These are phyloP conservation scores for Diatrype stigma DNA, from an alignment of 2,329 filamentous ascomycete species.

Conservation along the genomic window DNA sequence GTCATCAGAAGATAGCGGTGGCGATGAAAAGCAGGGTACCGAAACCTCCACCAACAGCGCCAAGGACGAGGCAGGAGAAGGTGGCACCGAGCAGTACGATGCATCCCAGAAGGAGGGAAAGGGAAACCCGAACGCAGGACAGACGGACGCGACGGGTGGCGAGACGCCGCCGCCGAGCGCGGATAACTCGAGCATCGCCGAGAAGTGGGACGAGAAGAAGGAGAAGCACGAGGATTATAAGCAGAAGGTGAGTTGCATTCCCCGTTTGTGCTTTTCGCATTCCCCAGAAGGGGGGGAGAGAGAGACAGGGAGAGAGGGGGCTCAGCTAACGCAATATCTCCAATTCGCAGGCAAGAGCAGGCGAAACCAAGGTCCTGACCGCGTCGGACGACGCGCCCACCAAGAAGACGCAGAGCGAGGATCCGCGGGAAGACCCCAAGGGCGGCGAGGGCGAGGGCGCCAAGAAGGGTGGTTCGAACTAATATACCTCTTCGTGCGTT, in stretches of 20 bases:
- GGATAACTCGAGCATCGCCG: conserved; percentile 14
- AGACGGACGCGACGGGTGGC: conserved; percentile 7
- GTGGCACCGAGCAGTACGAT: too few relatives aligned
- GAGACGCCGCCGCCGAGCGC: conserved; percentile 12
- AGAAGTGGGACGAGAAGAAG: conserved; percentile 17
- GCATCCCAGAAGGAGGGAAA: neutral
- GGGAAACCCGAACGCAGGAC: conserved; percentile 4
- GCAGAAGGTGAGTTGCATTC: conserved; percentile 9
- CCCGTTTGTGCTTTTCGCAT: neutral
- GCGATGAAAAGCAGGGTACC: neutral
- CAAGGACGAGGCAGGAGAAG: conserved; percentile 1
- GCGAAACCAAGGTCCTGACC: conserved; percentile 14
- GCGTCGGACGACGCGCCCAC: conserved; percentile 16
- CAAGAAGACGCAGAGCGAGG: conserved; percentile 19
- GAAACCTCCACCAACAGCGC: too few relatives aligned
- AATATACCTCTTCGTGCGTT: neutral
- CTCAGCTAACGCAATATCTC: neutral
- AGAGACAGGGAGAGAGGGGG: conserved; percentile 4
- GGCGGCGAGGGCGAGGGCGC: conserved; percentile 18
- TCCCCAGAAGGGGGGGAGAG: conserved; percentile 1
- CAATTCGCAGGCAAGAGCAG: neutral
- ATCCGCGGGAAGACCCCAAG: conserved; percentile 22
- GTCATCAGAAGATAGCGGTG: neutral
- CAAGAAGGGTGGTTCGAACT: conserved; percentile 13
- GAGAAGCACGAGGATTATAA: conserved; percentile 18